Base-by-base conservation (phyloP, 306 rosid genomes). In the Cucumis cinereus region DNA sequence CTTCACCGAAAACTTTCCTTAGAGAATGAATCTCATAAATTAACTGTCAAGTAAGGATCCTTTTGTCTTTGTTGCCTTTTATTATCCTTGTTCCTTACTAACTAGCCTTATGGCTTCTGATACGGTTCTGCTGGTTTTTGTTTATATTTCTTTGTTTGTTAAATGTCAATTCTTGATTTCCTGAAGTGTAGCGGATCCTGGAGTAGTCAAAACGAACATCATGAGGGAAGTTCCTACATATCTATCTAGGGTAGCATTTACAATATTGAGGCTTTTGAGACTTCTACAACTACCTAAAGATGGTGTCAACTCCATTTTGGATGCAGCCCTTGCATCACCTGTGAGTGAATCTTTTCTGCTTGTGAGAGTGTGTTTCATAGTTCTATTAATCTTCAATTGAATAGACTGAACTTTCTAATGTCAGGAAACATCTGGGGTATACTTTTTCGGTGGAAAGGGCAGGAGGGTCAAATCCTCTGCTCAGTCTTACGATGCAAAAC, bases 171-270 rank as follows among this genome's bases (percentile, higher is more conserved):
- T 40, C 77, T 69, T 81, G 58, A 75, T 82, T 71, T 82, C 35
- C 26, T 77, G 22, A 77, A 91, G 98, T 81, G 87, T 82, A 63
- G 92, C 80, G 26, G 97, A 91, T 84, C 98, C 98, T 79, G 95
- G 98, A 85, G 80, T 30, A 24, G 98, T 88, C 77, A 76, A 90
- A 79, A 91, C 90, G 66, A 89, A 84, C 80, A 87, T 91, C 74
- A 88, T 90, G 93, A 85, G 91, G 78, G 97, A 91, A 86, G 78
- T 94, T 81, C 95, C 97, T 45, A 49, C 84, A 22, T 59, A 54
- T 75, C 38, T 91, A 73, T 84, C 97, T 41, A 56, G 54, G n/a
- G 52, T 84, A 55, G 88, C 96, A 59, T 75, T 62, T 73, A 64
- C 0, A 23, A 72, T 88, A 61, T 78, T 93, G 81, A 82, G 79